Evolutionary conservation across 805 yeast species (phyloP).

Genomic region (Cyberlindnera japonica): DNA sequence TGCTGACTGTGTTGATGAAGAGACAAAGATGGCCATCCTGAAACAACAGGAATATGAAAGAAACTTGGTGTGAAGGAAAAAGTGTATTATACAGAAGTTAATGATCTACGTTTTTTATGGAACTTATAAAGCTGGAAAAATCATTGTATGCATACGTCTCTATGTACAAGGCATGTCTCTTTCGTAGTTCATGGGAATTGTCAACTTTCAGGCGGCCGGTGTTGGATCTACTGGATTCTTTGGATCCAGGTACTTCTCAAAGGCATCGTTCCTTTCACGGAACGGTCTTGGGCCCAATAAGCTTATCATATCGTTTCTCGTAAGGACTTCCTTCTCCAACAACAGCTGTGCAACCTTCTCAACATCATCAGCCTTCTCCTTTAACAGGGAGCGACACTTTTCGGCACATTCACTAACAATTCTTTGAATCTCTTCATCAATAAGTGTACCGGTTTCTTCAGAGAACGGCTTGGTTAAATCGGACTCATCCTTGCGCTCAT

Average conservation of each 20-base stretch:
- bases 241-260: conserved; percentile 62
- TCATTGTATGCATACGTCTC: conserved; percentile 1
- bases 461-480: conserved; percentile 83
- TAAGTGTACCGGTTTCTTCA: conserved; percentile 75
- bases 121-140: too few species aligned
- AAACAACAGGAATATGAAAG: conserved; percentile 45
- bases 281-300: conserved; percentile 89
- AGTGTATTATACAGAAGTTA: too few species aligned
- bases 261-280: conserved; percentile 86
- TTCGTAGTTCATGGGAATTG: too few species aligned
- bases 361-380: conserved; percentile 69
- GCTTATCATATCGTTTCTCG: conserved; percentile 90
- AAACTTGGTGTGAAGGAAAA: conserved; percentile 5
- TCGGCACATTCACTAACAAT: conserved; percentile 73
- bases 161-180: neutral
- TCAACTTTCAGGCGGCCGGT: neutral
- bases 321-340: conserved; percentile 80
- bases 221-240: conserved; percentile 13
- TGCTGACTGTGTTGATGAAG: conserved; percentile 54
- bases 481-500: conserved; percentile 63
- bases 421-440: conserved; percentile 80
- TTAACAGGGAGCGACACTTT: conserved; percentile 64
- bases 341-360: conserved; percentile 85
- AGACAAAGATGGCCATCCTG: conserved; percentile 54
- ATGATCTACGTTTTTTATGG: too few species aligned